Base-by-base conservation (phyloP, 306 rosid genomes). In the Acmispon strigosus region DNA sequence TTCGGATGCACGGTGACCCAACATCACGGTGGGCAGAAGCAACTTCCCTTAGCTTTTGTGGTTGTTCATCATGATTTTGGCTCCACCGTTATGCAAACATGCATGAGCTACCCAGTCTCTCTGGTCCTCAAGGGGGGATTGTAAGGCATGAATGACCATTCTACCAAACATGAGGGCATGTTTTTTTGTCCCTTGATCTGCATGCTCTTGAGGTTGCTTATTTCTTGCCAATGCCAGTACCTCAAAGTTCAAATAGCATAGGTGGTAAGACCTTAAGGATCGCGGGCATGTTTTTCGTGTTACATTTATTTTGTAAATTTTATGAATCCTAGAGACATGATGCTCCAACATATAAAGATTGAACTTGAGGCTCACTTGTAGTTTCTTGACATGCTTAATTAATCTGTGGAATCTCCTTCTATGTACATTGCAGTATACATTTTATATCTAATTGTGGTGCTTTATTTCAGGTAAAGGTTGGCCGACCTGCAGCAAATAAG, bases 401-500 rank as follows among this genome's bases (percentile, higher is more conserved):
- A 48, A 49, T 74, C 32, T 16, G 5, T 66, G 41, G 29, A 56
- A 22, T 67, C 62, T 82, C 27, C 65, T 50, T 58, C 22, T 19
- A 32, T 50, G 54, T 15, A 41, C 49, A 17, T 74, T 22, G 48
- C 43, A 16, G 13, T 7, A 12, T 59, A 15, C 22, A 48, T 60
- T 54, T 72, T 47, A 32, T 66, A 42, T 44, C 18, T 59, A 66
- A 41, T 48, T 70, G 32, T 75, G 44, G 45, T 49, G 56, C 39
- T 73, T 34, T 5, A 8, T 63, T 80, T 78, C 85, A 76, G 87
- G 82, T 64, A 78, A 42, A 74, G 74, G 77, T 73, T 78, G 66
- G 73, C 76, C 62, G 66, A 65, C 68, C 59, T 12, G 45, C 32
- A 22, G 74, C 34, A 8, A 61, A 52, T 62, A 74, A 81, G 19